phyloP scores from a whole-genome alignment of 768 basidiomycete species.

The Termitomyces sp. region DNA sequence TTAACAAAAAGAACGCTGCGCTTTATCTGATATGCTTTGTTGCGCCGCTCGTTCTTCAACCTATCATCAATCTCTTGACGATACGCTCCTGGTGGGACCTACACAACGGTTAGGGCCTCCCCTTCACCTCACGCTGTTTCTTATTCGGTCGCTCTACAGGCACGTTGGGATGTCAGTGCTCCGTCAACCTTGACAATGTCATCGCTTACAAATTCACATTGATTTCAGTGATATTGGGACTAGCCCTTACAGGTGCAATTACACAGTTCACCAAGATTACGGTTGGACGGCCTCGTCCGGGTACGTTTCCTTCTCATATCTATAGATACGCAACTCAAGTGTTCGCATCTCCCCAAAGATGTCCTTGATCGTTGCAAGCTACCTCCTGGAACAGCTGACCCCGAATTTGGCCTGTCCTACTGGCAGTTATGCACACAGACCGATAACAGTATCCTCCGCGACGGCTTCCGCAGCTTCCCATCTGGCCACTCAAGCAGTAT shows the following conservation, averaged over 20 bases:
- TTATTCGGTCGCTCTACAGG: conserved; percentile 25
- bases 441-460: conserved; percentile 53
- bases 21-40: conserved; percentile 54
- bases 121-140: conserved; percentile 4
- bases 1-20: conserved; percentile 37
- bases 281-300: conserved; percentile 89
- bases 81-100: conserved; percentile 88
- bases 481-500: conserved; percentile 88
- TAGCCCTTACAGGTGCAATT: conserved; percentile 73
- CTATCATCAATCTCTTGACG: conserved; percentile 67
- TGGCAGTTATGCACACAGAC: conserved; percentile 79
- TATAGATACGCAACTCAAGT: background rate
- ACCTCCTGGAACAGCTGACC: conserved; percentile 57
- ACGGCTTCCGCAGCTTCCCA: conserved; percentile 92
- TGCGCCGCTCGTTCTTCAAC: conserved; percentile 69
- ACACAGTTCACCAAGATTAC: conserved; percentile 86
- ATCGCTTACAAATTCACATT: background rate
- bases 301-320: conserved; percentile 31
- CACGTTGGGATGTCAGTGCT: conserved; percentile 39
- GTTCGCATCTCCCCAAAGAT: conserved; percentile 36
- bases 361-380: conserved; percentile 74
- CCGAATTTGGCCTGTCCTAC: conserved; percentile 70
- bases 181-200: background rate
- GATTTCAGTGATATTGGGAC: conserved; percentile 62
- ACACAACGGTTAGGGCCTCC: conserved; percentile 55